Conservation (phyloP, 345 rosid genomes). For the Brassica juncea region DNA sequence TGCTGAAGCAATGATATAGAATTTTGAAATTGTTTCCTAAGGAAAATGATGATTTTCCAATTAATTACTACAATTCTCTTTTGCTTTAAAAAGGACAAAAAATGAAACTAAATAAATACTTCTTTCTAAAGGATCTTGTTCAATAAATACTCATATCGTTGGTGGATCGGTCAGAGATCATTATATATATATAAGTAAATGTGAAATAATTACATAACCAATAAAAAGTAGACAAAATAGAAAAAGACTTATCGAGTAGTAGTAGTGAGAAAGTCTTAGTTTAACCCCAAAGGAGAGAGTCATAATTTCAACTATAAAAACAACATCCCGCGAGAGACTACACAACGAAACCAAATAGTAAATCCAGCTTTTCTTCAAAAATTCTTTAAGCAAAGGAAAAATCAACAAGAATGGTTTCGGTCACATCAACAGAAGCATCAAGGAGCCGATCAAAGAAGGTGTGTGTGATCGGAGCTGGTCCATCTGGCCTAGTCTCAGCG, state of each 20-base stretch:
- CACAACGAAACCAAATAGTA: slow-evolving; percentile 3
- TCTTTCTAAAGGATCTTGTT: background rate
- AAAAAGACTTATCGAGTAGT: slow-evolving; percentile 35
- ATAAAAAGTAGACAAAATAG: background rate
- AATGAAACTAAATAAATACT: slow-evolving; percentile 1
- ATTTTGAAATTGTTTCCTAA: slow-evolving; percentile 35
- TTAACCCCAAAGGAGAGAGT: background rate
- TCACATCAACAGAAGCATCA: slow-evolving; percentile 23
- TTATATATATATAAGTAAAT: background rate
- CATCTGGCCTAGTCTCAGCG: slow-evolving; percentile 84
- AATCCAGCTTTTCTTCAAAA: slow-evolving; percentile 21
- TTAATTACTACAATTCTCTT: slow-evolving; percentile 10
- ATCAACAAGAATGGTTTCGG: slow-evolving; percentile 29
- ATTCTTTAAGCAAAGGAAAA: background rate
- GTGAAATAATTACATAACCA: slow-evolving; percentile 1
- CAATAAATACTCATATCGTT: background rate
- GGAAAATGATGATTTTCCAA: slow-evolving; percentile 29
- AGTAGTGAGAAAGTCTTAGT: slow-evolving; percentile 36
- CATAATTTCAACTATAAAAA: slow-evolving; percentile 27
- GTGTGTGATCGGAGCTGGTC: slow-evolving; percentile 97
- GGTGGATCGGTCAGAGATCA: slow-evolving; percentile 37
- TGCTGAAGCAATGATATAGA: slow-evolving; percentile 28
- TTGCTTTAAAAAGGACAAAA: background rate
- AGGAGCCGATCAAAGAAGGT: slow-evolving; percentile 50
- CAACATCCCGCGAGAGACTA: slow-evolving; percentile 16